Base-by-base conservation (phyloP, 345 rosid species). In the Trapa bicornis region DNA sequence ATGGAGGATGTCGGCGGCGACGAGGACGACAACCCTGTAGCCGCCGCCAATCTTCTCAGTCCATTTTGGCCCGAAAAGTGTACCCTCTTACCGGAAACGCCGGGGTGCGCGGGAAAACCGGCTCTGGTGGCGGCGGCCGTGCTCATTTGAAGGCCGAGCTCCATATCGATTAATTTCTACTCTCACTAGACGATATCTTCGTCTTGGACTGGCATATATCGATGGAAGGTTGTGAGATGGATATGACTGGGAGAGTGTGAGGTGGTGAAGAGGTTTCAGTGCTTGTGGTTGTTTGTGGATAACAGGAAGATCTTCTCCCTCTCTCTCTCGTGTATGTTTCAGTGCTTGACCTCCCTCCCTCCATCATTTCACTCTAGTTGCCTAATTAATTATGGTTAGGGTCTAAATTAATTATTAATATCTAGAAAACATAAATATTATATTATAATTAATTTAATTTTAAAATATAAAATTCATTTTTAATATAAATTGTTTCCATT, bases 161-260 rank as follows among this genome's bases (percentile, higher is more conserved):
- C 77, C 75, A 79, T 57, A 52, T 85, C 91, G 85, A 84, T 22
- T 22, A 22, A 22, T 22, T 22, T 60, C 69, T 70, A 60, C 17
- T 70, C 42, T 6, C 10, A 53, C 68, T 29, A 22, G 29, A 22
- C 29, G 29, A 22, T 22, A 22, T 22, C 29, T 12, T 6, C 47
- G 22, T 22, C 47, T 33, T 15, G 16, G 32, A 32, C 41, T 2
- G 29, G 42, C 37, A 35, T 29, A 38, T 3, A 13, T 14, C 6
- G 35, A 16, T 38, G 32, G 43, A 6, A 12, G 67, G 15, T 14
- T 65, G 17, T 17, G 32, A 7, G 35, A 32, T 60, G 64, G 64
- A 60, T 60, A 32, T 32, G 9, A 11, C 6, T 22, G 64, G 16
- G 64, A 60, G 76, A 65, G 32, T 45, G 48, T 45, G 48, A 45